Base-by-base conservation (phyloP, 1,139 yeast genomes). In the Suhomyces bokatorum region DNA sequence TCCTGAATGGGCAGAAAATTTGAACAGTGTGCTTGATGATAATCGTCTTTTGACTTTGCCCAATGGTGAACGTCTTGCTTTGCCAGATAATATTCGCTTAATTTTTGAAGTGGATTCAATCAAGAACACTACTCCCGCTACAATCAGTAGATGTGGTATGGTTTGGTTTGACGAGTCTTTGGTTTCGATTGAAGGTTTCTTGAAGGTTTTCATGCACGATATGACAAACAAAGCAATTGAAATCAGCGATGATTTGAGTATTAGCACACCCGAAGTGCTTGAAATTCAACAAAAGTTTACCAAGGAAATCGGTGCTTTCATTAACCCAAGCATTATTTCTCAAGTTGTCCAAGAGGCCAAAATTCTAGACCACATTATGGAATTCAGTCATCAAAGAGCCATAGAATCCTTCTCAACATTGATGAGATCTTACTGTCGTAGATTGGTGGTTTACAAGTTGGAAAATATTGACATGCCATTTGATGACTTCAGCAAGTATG, bases 111-210 rank as follows among this genome's bases (percentile, higher is more conserved):
- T 87, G 5, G 87, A 85, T 43, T 72, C 67, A 37, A 66, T 93
- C 47, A 62, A 66, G 7, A 70, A 77, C 54, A 86, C 96, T 0
- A 93, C 98, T 0, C 89, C 89, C 0, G 99, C 98, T 0, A 93
- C 98, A 0, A 79, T 93, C 26, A 87, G 95, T 63, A 78, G 99
- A 63, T 91, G 98, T 70, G 97, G 96, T 8, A 83, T 93, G 80
- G 72, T 91, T 1, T 87, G 91, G 85, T 71, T 88, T 54, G 84
- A 82, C 38, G 40, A 48, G 6, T 51, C 57, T 2, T 43, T 67
- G 28, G 56, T 60, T 3, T 46, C 62, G 5, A 53, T 60, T 6
- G 61, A 60, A 2, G 49, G 53, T 1, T 38, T 58, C 12, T 49
- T 57, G 30, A 47, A 62, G 5, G 62, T 58, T 16, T 47, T 66